Conservation (phyloP, 345 rosid genomes). For the Combretum micranthum region DNA sequence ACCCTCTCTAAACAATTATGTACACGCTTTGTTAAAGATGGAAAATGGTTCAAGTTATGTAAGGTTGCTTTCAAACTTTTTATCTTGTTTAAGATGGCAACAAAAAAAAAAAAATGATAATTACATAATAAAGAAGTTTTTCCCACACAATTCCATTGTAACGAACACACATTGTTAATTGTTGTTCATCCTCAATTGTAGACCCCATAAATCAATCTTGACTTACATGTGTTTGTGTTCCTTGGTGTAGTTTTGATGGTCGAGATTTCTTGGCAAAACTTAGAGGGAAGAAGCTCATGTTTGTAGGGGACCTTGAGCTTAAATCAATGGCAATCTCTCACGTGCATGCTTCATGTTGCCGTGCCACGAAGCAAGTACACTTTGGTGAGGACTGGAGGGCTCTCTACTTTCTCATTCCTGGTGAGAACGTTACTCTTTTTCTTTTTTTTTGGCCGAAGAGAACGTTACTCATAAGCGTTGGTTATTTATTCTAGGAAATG, state of each 20-base stretch:
- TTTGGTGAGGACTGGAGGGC: constrained; percentile 7
- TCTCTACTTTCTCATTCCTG: constrained; percentile 24
- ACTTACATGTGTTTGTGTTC: not conserved
- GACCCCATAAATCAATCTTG: not conserved
- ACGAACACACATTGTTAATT: not conserved
- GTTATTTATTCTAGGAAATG: too few species aligned
- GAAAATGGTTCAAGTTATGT: not conserved
- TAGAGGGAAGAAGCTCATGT: constrained; percentile 39
- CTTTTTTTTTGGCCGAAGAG: not conserved
- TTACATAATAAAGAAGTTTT: too few species aligned
- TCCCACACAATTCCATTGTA: not conserved
- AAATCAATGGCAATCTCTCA: constrained; percentile 44
- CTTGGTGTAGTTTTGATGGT: constrained; percentile 27
- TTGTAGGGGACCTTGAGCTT: constrained; percentile 40
- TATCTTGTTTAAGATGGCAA: too few species aligned
- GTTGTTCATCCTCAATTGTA: not conserved
- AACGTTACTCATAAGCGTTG: too few species aligned
- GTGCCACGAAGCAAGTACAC: constrained; percentile 19
- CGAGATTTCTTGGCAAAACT: constrained; percentile 20
- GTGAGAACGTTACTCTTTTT: constrained; percentile 5
- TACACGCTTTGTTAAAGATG: not conserved
- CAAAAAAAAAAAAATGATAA: too few species aligned
- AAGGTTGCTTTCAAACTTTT: not conserved
- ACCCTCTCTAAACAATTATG: too few species aligned
- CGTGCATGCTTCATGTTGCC: constrained; percentile 37